Percentiles rank a stretch among this genome's conserved stretches.
phyloP scores from a whole-genome alignment of 345 rosid species.

The Eucalyptus sp. region DNA sequence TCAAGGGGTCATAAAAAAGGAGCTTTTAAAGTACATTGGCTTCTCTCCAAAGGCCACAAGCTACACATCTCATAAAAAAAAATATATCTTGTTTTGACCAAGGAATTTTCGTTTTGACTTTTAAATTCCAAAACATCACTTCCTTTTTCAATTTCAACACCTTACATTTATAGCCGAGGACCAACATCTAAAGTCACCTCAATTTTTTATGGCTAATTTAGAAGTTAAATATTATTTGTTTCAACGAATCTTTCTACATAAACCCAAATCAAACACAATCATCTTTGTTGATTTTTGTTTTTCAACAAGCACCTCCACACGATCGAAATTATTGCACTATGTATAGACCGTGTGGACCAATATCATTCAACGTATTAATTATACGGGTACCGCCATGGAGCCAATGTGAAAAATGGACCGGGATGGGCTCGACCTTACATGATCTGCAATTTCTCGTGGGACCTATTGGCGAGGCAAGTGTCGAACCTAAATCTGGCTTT shows the following conservation, averaged over 20 bases:
- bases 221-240: neutral
- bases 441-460: fast-evolving
- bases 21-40: neutral
- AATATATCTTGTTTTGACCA: neutral
- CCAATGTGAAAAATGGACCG: neutral
- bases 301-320: neutral
- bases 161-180: neutral
- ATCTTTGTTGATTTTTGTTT: neutral
- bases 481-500: neutral
- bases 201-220: neutral
- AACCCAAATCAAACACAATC: neutral
- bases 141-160: neutral
- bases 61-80: neutral
- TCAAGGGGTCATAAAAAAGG: neutral
- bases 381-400: neutral
- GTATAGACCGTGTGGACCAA: neutral
- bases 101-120: neutral
- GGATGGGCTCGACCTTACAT: neutral
- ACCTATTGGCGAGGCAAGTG: neutral
- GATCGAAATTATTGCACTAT: neutral
- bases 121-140: neutral
- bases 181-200: neutral
- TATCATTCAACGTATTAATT: neutral
- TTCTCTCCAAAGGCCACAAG: neutral
- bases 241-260: neutral